phyloP scores from a whole-genome alignment of 345 rosid species.

The Kandelia obovata region DNA sequence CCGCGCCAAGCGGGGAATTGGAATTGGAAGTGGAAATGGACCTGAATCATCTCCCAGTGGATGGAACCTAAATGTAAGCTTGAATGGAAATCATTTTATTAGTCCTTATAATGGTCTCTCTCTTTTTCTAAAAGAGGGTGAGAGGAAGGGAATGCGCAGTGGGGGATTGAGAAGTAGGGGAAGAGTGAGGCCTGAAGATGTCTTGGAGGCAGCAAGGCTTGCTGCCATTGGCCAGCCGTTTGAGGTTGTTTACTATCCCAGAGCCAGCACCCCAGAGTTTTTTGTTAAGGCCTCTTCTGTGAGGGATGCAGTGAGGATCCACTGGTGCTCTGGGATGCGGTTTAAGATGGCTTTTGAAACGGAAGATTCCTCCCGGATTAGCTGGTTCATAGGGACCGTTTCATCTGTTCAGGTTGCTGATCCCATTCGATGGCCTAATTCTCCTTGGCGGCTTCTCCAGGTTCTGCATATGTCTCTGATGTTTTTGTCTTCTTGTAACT shows the following conservation, averaged over 20 bases:
- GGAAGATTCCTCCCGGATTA: constrained; percentile 28
- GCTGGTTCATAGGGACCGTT: constrained; percentile 33
- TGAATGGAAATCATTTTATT: neutral
- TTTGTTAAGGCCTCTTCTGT: constrained; percentile 26
- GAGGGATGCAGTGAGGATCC: constrained; percentile 19
- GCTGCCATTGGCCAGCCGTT: constrained; percentile 26
- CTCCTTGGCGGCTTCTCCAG: constrained; percentile 94
- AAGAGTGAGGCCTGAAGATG: constrained; percentile 24
- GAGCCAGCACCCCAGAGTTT: constrained; percentile 28
- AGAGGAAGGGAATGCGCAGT: constrained; percentile 10
- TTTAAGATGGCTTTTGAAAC: constrained; percentile 34
- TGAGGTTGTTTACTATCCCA: constrained; percentile 26
- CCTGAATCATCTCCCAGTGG: constrained; percentile 8
- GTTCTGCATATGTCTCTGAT: constrained; percentile 27
- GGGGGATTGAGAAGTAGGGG: constrained; percentile 15
- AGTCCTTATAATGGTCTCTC: constrained; percentile 16
- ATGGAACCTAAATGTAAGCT: constrained; percentile 9
- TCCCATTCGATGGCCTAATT: constrained; percentile 79
- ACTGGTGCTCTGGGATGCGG: constrained; percentile 31
- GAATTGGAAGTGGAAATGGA: constrained; percentile 20
- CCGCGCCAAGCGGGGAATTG: constrained; percentile 26
- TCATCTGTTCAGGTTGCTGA: constrained; percentile 49
- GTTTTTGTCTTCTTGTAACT: neutral
- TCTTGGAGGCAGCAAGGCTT: constrained; percentile 17
- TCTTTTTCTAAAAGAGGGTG: constrained; percentile 19